Evolutionary conservation across 495 filamentous ascomycete species (phyloP).

Genomic region (Penicillium malachiteum): DNA sequence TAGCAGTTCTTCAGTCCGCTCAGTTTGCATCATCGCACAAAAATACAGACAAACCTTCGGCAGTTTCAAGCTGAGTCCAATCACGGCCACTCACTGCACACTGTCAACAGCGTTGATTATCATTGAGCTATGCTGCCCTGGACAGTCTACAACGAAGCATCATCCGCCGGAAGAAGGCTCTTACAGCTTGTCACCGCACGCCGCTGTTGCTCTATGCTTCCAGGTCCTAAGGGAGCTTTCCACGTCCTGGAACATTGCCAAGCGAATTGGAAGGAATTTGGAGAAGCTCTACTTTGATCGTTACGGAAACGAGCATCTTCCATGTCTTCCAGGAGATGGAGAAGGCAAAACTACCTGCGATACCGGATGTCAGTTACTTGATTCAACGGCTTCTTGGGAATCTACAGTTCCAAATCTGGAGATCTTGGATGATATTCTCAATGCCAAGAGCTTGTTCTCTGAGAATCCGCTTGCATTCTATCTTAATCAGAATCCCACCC

Average conservation of each 20-base stretch:
- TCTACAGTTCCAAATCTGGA: background rate
- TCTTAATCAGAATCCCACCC: background rate
- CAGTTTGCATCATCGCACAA: constrained; percentile 22
- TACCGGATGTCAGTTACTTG: background rate
- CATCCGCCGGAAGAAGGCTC: background rate
- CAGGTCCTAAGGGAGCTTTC: constrained; percentile 24
- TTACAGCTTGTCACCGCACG: constrained; percentile 9
- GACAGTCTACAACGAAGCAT: background rate
- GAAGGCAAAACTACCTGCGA: background rate
- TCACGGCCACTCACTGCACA: constrained; percentile 31
- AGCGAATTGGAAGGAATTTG: constrained; percentile 25
- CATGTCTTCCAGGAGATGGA: background rate
- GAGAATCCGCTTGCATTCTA: constrained; percentile 1
- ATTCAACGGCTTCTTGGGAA: background rate
- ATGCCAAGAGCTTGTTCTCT: background rate
- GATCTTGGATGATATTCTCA: constrained; percentile 10
- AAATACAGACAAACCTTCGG: constrained; percentile 32
- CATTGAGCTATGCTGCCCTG: constrained; percentile 22
- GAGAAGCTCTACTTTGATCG: constrained; percentile 23
- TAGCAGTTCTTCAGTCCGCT: constrained; percentile 19
- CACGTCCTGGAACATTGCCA: constrained; percentile 27
- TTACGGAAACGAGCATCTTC: constrained; percentile 15
- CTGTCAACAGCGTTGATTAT: constrained; percentile 26
- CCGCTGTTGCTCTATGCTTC: constrained; percentile 16
- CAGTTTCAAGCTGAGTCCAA: constrained; percentile 28